Evolutionary conservation across 805 yeast genomes (phyloP).

Genomic region (Phaffomyces antillensis): DNA sequence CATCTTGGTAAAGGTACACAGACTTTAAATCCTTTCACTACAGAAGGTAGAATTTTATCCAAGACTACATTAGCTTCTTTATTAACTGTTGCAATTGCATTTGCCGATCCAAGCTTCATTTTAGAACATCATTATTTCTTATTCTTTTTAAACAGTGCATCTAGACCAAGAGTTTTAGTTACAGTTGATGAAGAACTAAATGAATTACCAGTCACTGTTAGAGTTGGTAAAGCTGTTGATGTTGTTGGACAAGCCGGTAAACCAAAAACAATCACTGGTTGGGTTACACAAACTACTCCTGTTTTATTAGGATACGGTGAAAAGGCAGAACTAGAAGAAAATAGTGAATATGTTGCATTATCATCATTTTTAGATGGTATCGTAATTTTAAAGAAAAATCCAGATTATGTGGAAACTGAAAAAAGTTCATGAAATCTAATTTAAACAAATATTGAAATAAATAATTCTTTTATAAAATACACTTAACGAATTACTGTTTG

Average conservation of each 20-base stretch:
- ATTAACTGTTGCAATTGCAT: conserved; percentile 73
- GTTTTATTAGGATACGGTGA: conserved; percentile 91
- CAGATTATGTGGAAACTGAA: conserved; percentile 68
- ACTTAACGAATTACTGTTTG: background rate
- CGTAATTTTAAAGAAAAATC: conserved; percentile 86
- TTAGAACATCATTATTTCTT: conserved; percentile 77
- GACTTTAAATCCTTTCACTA: conserved; percentile 81
- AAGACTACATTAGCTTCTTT: conserved; percentile 87
- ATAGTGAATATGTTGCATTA: conserved; percentile 82
- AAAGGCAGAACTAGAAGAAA: conserved; percentile 88
- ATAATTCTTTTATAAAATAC: background rate
- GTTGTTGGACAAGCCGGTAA: conserved; percentile 99
- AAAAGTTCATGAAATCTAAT: conserved; percentile 4
- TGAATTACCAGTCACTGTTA: conserved; percentile 85
- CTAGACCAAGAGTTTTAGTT: conserved; percentile 86
- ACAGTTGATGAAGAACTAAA: conserved; percentile 83
- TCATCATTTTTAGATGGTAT: conserved; percentile 85
- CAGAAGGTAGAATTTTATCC: conserved; percentile 79
- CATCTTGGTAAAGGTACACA: conserved; percentile 96
- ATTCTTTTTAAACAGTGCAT: conserved; percentile 79
- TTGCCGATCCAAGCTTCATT: conserved; percentile 83
- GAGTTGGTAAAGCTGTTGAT: conserved; percentile 99
- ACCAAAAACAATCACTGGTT: conserved; percentile 97
- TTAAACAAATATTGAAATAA: background rate
- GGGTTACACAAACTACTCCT: conserved; percentile 99